Conservation (phyloP, 352 stramenopile genomes). For the Thraustochytrium sp. region DNA sequence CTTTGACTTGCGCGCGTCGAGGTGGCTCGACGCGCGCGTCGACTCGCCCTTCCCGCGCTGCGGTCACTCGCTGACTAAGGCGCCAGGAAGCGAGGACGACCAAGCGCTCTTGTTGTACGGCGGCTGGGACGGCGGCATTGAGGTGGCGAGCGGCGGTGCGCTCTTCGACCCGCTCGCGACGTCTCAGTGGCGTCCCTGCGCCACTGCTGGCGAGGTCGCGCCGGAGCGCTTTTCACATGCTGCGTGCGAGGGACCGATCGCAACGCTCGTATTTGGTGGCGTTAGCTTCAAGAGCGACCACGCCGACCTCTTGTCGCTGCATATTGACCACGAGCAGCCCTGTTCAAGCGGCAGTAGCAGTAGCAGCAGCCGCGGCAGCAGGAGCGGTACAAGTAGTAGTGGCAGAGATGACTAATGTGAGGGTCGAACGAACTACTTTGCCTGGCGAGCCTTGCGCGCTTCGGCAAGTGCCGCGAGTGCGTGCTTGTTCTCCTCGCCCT, state of each 20-base stretch:
- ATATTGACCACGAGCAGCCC: neutral
- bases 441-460: neutral
- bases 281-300: slow-evolving; percentile 14
- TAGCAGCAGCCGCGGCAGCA: neutral
- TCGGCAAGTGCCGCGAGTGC: neutral
- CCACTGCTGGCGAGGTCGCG: neutral
- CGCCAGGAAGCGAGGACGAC: neutral
- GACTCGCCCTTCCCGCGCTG: slow-evolving; percentile 3
- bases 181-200: neutral
- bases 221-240: neutral
- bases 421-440: too few relatives aligned
- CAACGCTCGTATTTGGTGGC: slow-evolving; percentile 5
- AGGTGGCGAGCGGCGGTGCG: neutral
- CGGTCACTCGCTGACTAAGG: neutral
- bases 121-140: slow-evolving; percentile 22
- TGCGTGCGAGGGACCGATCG: neutral
- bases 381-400: too few relatives aligned
- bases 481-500: slow-evolving; percentile 8
- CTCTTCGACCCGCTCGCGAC: neutral
- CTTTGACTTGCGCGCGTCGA: neutral
- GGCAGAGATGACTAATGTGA: too few relatives aligned
- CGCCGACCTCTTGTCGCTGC: neutral
- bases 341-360: too few relatives aligned
- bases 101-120: neutral
- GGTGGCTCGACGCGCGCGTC: neutral